These are phyloP conservation scores for Paramecium sexaurelia DNA, from an alignment of 73 alveolate species.

Conservation along the genomic window DNA sequence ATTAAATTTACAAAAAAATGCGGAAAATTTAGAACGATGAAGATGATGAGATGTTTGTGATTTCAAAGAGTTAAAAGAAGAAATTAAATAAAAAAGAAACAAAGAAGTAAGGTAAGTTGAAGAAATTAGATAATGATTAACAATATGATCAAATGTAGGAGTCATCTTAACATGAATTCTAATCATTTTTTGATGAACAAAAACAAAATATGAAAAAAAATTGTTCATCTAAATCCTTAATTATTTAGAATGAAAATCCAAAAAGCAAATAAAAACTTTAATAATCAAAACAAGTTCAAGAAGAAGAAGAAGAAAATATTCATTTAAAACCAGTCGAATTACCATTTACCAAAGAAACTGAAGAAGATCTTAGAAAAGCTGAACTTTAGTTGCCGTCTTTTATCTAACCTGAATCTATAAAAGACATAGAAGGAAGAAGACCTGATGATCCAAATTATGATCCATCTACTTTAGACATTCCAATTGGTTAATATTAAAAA, in stretches of 20 bases:
- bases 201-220: background rate
- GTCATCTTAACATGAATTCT: background rate
- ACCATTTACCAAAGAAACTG: background rate
- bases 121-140: background rate
- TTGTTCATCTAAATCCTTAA: background rate
- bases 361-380: background rate
- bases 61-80: background rate
- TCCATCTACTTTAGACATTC: slow-evolving; percentile 82
- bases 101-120: background rate
- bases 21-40: background rate
- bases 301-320: background rate
- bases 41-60: slow-evolving; percentile 20
- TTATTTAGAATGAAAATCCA: background rate
- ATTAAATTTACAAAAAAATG: background rate
- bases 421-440: slow-evolving; percentile 73
- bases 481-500: slow-evolving; percentile 69
- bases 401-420: slow-evolving; percentile 67
- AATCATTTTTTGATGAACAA: background rate
- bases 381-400: slow-evolving; percentile 72
- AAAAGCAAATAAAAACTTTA: background rate
- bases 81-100: background rate
- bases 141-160: background rate
- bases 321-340: background rate
- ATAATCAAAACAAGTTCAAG: background rate
- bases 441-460: slow-evolving; percentile 81